Evolutionary conservation across 202 grass and related monocot species (phyloP).

Genomic region (Setaria viridis): DNA sequence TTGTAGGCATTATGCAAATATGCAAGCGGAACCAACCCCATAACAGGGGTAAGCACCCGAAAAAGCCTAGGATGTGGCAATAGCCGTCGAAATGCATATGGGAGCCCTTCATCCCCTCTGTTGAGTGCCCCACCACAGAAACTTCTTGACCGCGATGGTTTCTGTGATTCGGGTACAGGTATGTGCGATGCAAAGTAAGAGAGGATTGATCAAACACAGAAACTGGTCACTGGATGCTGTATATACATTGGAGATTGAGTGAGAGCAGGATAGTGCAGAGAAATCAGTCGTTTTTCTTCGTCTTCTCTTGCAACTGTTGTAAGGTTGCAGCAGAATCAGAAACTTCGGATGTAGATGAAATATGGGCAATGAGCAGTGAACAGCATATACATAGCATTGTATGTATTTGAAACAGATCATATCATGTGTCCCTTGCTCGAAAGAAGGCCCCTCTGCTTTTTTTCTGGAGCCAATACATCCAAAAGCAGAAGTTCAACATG

Average conservation of each 20-base stretch:
- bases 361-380: constrained; percentile 27
- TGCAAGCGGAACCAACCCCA: constrained; percentile 88
- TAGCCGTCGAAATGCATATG: constrained; percentile 84
- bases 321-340: constrained; percentile 26
- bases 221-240: constrained; percentile 46
- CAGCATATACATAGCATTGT: constrained; percentile 12
- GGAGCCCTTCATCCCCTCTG: constrained; percentile 93
- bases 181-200: constrained; percentile 78
- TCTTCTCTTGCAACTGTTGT: constrained; percentile 17
- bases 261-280: constrained; percentile 35
- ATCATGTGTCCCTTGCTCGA: not conserved
- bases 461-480: not conserved
- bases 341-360: constrained; percentile 26
- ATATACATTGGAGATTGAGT: constrained; percentile 47
- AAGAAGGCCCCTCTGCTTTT: not conserved
- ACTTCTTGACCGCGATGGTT: constrained; percentile 92
- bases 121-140: constrained; percentile 82
- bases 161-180: constrained; percentile 74
- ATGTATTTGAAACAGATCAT: constrained; percentile 22
- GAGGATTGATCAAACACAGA: constrained; percentile 33
- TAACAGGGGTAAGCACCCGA: constrained; percentile 86
- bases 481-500: not conserved
- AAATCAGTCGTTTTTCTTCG: constrained; percentile 3
- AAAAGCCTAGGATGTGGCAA: constrained; percentile 90
- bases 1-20: constrained; percentile 92